Conservation (phyloP, 2,329 filamentous ascomycete species). For the Beauveria caledonica region DNA sequence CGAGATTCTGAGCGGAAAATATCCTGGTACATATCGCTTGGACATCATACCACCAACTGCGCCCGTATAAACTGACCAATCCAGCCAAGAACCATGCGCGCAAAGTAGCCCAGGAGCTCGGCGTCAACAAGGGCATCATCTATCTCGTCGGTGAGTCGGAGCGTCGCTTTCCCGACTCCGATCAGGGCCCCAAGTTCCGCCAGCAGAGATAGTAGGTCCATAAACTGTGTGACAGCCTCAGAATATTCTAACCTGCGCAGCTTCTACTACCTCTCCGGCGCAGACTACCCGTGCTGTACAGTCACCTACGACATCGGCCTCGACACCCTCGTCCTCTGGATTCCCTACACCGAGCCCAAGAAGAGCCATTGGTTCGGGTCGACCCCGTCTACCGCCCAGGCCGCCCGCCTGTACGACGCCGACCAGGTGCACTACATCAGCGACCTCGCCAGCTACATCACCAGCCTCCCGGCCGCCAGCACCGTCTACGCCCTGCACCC, state of each 20-base stretch:
- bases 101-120: slow-evolving; percentile 45
- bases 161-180: slow-evolving; percentile 48
- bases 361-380: slow-evolving; percentile 57
- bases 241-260: slow-evolving; percentile 22
- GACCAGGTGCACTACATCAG: slow-evolving; percentile 58
- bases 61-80: neutral
- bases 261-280: slow-evolving; percentile 52
- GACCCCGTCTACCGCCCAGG: slow-evolving; percentile 52
- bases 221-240: neutral
- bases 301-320: slow-evolving; percentile 49
- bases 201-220: slow-evolving; percentile 48
- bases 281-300: slow-evolving; percentile 44
- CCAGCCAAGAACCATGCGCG: slow-evolving; percentile 49
- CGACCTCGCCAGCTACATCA: slow-evolving; percentile 42
- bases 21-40: slow-evolving; percentile 13
- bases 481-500: slow-evolving; percentile 39
- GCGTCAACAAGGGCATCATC: slow-evolving; percentile 41
- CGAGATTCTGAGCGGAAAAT: slow-evolving; percentile 20
- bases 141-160: slow-evolving; percentile 47
- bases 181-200: slow-evolving; percentile 46
- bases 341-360: slow-evolving; percentile 58
- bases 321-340: slow-evolving; percentile 63
- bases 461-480: slow-evolving; percentile 32
- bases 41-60: neutral
- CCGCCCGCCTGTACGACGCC: slow-evolving; percentile 55